Base-by-base conservation (phyloP, 1,284 basidiomycete species). In the Inonotus obliquus region DNA sequence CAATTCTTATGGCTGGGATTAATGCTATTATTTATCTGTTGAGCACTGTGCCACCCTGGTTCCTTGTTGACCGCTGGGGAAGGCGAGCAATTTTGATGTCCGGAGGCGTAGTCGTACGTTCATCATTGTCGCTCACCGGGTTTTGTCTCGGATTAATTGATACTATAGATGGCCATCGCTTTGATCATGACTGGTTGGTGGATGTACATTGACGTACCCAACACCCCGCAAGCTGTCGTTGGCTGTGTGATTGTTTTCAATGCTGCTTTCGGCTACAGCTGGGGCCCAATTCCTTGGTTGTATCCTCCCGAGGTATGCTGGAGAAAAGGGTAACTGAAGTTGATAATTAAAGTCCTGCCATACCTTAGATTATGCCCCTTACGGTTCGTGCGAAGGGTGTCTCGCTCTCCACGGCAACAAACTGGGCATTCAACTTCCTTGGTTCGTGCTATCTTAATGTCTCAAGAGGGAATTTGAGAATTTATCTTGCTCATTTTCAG, bases 1-100 rank as follows among this genome's bases (percentile, higher is more conserved):
- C 96, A 3, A 87, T 99, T 65, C 81, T 98, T 21, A 99, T 99
- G 96, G 95, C 96, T 1, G 96, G 96, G 6, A 93, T 97, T 72
- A 97, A 98, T 70, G 85, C 89, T 7, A 76, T 95, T 62, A 92
- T 95, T 67, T 98, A 98, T 72, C 74, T 95, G 19, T 76, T 91
- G 23, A 90, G 88, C 67, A 93, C 93, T 2, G 76, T 95, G 52
- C 91, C 92, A 19, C 86, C 92, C 2, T 99, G 96, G 96, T 94
- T 93, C 74, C 83, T 99, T 51, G 92, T 98, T 59, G 96, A 99
- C 71, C 84, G 87, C 2, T 93, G 92, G 83, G 96, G 96, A 13
- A 83, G 96, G 54, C 85, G 96, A 0, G 80, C 89, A 2, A 98
- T 98, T 67, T 79, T 99, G 2, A 80, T 99, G n/a, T 89, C 87